Evolutionary conservation across 495 filamentous ascomycete genomes (phyloP), one percentile per base, ranked within the genome.

Genomic region (Parachaetomium inaequale): DNA sequence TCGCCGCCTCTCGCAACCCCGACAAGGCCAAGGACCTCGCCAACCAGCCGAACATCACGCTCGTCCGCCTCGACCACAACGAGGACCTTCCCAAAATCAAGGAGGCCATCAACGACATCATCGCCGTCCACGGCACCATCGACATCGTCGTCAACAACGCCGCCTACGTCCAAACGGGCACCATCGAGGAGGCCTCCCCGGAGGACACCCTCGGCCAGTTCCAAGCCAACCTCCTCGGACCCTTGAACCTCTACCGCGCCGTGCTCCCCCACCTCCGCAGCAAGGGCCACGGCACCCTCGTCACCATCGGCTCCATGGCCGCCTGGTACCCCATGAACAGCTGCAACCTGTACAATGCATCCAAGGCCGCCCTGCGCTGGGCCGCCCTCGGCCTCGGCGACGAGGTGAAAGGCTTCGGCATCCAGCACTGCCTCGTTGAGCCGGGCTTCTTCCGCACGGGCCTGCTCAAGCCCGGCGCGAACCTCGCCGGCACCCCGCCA

Each of bases 141-240:
- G 80, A 82, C 42, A 75, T 81, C 28, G 61, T 83, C 14, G 68
- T 83, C 45, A 83, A 82, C 55, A 80, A 80, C 34, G 78, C 81
- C 2, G 81, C 65, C 14, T 77, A 77, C 50, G 69, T 70, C 17
- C 64, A 81, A 1, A 59, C 75, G 8, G 81, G 77, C 28, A 65
- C 71, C 21, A 59, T 81, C 17, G 80, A 83, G 50, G 79, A 82
- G n/a, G 68, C 68, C 2, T 42, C 49, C 3, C 40, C 53, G 19
- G 63, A 65, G 43, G 63, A 65, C 17, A 62, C 63, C 0, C 32
- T 58, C 12, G 31, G 31, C 7, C 69, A 76, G 56, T 79, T 76
- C 64, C 67, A 75, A 51, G 74, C 75, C 47, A 84, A 84, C 61
- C 70, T 82, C 55, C 73, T 82, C 64, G 76, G 76, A 7, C 66